Evolutionary conservation across 2,329 filamentous ascomycete genomes (phyloP).

Genomic region (Pseudomassariella vexata): DNA sequence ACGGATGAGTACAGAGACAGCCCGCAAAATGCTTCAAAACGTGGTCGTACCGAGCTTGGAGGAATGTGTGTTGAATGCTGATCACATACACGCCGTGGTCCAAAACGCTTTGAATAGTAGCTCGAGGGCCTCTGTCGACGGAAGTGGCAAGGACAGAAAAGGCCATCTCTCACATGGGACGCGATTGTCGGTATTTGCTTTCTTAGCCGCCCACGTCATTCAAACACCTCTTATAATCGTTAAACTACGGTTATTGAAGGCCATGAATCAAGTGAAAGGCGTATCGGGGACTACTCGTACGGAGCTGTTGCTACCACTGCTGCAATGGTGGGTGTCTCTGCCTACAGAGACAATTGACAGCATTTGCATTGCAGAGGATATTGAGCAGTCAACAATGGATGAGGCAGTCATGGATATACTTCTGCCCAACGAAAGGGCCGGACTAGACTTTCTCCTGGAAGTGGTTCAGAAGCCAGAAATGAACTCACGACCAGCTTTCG

Average conservation of each 20-base stretch:
- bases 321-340: constrained; percentile 63
- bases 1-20: constrained; percentile 54
- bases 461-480: constrained; percentile 36
- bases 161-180: constrained; percentile 52
- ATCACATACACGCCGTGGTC: constrained; percentile 62
- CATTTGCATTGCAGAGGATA: constrained; percentile 39
- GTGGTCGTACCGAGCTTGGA: constrained; percentile 72
- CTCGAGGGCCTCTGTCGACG: constrained; percentile 16
- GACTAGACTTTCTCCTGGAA: constrained; percentile 46
- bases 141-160: constrained; percentile 41
- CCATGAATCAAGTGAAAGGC: constrained; percentile 67
- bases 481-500: constrained; percentile 46
- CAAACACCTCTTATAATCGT: constrained; percentile 62
- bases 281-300: constrained; percentile 65
- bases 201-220: constrained; percentile 67
- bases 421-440: constrained; percentile 45
- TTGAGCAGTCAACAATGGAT: constrained; percentile 36
- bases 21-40: constrained; percentile 55
- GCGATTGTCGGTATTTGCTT: constrained; percentile 61
- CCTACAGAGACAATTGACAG: constrained; percentile 42
- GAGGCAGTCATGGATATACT: constrained; percentile 43
- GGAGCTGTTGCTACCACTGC: constrained; percentile 67
- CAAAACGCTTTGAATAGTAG: constrained; percentile 51
- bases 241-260: constrained; percentile 65
- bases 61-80: constrained; percentile 77